Evolutionary conservation across 1,139 yeast genomes (phyloP).

Genomic region (Arxiozyma slooffiae): DNA sequence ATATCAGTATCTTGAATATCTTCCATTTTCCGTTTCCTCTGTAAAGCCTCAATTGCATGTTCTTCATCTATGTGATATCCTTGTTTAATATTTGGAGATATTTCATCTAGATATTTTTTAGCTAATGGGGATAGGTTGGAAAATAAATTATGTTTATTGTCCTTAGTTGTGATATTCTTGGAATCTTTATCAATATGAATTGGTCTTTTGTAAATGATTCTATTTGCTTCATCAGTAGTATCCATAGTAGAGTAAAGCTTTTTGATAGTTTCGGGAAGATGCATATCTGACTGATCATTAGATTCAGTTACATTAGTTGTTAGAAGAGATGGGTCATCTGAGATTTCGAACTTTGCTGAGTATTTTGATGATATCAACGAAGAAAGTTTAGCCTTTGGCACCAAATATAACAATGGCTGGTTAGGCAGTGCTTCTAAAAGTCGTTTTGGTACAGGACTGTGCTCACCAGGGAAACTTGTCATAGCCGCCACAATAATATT

Average conservation of each 20-base stretch:
- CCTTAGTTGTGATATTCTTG: not conserved
- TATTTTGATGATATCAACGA: slow-evolving; percentile 13
- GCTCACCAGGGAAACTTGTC: slow-evolving; percentile 27
- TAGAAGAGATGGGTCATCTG: slow-evolving; percentile 8
- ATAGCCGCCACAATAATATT: slow-evolving; percentile 19
- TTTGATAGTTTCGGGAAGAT: slow-evolving; percentile 2
- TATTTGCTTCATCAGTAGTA: slow-evolving; percentile 3
- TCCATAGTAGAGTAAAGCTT: slow-evolving; percentile 6
- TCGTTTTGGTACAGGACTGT: slow-evolving; percentile 21
- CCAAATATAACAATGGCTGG: slow-evolving; percentile 24
- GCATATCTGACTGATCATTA: not conserved
- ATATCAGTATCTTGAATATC: slow-evolving; percentile 3
- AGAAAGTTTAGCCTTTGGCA: slow-evolving; percentile 24
- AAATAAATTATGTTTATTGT: slow-evolving; percentile 6
- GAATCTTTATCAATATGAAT: slow-evolving; percentile 2
- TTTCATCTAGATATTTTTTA: slow-evolving; percentile 4
- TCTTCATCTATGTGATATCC: not conserved
- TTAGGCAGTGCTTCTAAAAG: slow-evolving; percentile 20
- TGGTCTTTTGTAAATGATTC: slow-evolving; percentile 16
- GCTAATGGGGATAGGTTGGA: slow-evolving; percentile 19
- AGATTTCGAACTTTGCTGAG: slow-evolving; percentile 5
- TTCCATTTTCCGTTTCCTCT: slow-evolving; percentile 3
- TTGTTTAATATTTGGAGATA: not conserved
- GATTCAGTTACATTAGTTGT: slow-evolving; percentile 2
- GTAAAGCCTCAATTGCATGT: not conserved